phyloP scores from a whole-genome alignment of 805 yeast genomes.

The Pichia gijzeniarum region DNA sequence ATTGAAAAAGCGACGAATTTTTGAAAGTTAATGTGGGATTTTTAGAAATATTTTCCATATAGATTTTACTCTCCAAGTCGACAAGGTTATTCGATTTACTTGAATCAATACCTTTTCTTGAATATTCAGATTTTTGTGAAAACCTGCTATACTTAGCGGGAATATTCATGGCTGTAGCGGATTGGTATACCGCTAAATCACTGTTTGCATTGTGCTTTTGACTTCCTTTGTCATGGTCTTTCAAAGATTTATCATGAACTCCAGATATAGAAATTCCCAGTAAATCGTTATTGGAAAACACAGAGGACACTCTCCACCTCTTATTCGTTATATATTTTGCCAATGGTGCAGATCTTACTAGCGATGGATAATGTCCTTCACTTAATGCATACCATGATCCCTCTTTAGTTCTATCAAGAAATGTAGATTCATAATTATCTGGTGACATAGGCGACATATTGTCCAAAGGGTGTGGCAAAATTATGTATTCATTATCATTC shows the following conservation, averaged over 20 bases:
- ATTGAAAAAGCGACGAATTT: constrained; percentile 18
- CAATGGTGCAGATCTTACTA: constrained; percentile 72
- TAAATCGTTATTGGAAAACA: constrained; percentile 33
- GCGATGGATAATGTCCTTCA: constrained; percentile 66
- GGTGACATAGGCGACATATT: not conserved
- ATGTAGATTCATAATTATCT: constrained; percentile 39
- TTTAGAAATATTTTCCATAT: not conserved
- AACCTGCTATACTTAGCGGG: constrained; percentile 6
- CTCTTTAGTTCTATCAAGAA: constrained; percentile 54
- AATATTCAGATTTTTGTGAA: not conserved
- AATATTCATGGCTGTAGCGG: constrained; percentile 6
- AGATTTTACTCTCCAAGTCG: not conserved
- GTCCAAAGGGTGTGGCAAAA: constrained; percentile 64
- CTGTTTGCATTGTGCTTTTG: constrained; percentile 1
- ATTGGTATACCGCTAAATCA: constrained; percentile 8
- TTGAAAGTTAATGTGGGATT: constrained; percentile 17
- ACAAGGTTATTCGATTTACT: not conserved
- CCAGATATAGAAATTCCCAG: constrained; percentile 42
- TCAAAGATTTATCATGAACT: constrained; percentile 37
- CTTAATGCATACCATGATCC: constrained; percentile 87
- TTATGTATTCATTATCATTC: constrained; percentile 34
- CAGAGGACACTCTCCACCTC: constrained; percentile 36
- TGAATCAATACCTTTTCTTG: not conserved
- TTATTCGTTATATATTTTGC: constrained; percentile 52
- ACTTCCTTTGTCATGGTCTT: constrained; percentile 2